Evolutionary conservation across 2,329 filamentous ascomycete genomes (phyloP).

Genomic region (Penicillium oxalicum): DNA sequence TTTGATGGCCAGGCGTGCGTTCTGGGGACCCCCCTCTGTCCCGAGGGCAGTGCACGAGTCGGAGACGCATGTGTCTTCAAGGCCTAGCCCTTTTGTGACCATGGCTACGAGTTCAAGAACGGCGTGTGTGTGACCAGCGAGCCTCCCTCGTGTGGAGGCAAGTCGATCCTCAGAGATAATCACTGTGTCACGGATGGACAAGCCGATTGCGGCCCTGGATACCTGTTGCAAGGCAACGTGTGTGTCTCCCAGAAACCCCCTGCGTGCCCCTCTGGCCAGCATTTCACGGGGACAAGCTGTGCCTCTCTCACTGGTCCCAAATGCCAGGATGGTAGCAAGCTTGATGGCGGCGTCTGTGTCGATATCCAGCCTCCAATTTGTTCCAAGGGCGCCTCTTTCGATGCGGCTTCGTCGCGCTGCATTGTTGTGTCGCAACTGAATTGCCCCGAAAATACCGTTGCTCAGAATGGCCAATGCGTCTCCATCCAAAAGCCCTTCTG

Average conservation of each 20-base stretch:
- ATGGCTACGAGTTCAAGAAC: not conserved
- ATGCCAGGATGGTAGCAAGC: not conserved
- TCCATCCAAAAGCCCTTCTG: not conserved
- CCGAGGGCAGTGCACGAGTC: constrained; percentile 1
- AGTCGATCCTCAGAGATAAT: not conserved
- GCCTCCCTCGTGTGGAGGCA: not conserved
- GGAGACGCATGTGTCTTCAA: not conserved
- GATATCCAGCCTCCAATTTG: not conserved
- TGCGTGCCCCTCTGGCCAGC: constrained; percentile 2
- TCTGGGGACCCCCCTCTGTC: constrained; percentile 1
- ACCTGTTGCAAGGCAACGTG: not conserved
- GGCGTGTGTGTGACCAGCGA: not conserved
- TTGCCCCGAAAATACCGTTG: not conserved
- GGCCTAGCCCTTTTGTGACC: not conserved
- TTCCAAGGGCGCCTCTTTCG: not conserved
- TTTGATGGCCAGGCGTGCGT: constrained; percentile 4
- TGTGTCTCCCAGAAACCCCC: constrained; percentile 1
- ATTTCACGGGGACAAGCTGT: constrained; percentile 1
- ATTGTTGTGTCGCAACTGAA: not conserved
- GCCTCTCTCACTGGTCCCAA: not conserved
- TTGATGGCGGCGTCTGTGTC: not conserved
- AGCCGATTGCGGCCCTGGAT: constrained; percentile 3
- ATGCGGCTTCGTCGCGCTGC: not conserved
- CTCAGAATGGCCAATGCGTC: not conserved
- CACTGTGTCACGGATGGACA: not conserved